Evolutionary conservation across 257 asterid genomes (phyloP), one percentile per base, ranked within the genome.

Genomic region (Ilex aquifolium): DNA sequence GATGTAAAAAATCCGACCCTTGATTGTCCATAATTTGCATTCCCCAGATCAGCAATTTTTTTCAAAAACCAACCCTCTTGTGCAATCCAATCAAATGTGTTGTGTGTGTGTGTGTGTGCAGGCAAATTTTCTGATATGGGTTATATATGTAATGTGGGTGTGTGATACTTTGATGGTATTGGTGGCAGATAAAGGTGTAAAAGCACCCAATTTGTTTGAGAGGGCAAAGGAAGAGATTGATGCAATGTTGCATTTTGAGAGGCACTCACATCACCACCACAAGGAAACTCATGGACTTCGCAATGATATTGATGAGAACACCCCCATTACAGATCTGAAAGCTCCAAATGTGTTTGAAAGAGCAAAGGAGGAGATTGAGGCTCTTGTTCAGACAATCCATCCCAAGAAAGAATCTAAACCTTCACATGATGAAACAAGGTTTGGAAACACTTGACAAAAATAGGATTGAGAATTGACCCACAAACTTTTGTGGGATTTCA

Each of bases 281-380:
- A 69, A 65, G 73, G 97, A 89, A 71, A 84, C 88, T 53, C 94
- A 84, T 60, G 97, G 97, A 57, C 50, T 76, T 79, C 78, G 86
- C 27, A 74, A 77, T 13, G 91, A 81, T 61, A 76, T 89, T n/a
- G 85, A 82, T 59, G 81, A 63, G 76, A 73, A 69, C 62, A 74
- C 94, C 53, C 57, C 93, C 3, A 39, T 74, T 64, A 50, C 64
- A 66, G 83, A 81, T 31, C 88, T 86, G 46, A 89, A 79, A 78
- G 95, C 95, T 52, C 96, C 96, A 13, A 82, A 81, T 57, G 81
- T 85, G 65, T 84, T 89, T 68, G 88, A 80, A 71, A 81, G 96
- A 61, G 95, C 89, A 0, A 86, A 81, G 69, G 96, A 89, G 77
- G 96, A 89, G 64, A 70, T 89, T 61, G 91, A 86, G 68, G 95